Percentiles rank a stretch among this genome's conserved stretches.
Evolutionary conservation across 2,329 filamentous ascomycete species (phyloP).

Genomic region (Verticillium klebahnii): DNA sequence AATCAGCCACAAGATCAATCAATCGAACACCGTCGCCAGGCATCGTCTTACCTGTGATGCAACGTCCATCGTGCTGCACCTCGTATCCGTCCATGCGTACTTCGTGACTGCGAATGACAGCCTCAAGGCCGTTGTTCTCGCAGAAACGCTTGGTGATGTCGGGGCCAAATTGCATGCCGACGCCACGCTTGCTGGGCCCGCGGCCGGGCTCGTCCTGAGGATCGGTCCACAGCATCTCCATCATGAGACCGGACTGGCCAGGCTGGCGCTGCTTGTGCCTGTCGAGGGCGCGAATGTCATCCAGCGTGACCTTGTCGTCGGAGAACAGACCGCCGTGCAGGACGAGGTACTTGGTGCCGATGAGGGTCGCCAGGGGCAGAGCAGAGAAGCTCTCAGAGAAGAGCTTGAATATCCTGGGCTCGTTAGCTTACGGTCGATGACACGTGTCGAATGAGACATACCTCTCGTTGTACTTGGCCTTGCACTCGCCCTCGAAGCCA

Average conservation of each 20-base stretch:
- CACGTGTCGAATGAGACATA: constrained; percentile 16
- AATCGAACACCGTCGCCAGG: not conserved
- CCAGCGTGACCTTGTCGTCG: constrained; percentile 84
- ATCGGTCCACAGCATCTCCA: constrained; percentile 99
- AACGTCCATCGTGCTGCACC: constrained; percentile 90
- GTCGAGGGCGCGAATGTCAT: constrained; percentile 91
- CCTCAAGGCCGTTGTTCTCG: constrained; percentile 89
- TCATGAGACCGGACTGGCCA: constrained; percentile 93
- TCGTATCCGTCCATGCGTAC: constrained; percentile 99
- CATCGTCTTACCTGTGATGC: constrained; percentile 71
- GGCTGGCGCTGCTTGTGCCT: constrained; percentile 88
- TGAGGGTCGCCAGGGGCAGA: constrained; percentile 83
- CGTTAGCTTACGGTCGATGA: constrained; percentile 3
- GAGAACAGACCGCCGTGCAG: constrained; percentile 95
- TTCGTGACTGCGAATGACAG: constrained; percentile 95
- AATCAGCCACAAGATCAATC: constrained; percentile 18
- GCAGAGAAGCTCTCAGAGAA: constrained; percentile 98
- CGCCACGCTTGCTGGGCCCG: constrained; percentile 92
- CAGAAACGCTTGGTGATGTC: constrained; percentile 97
- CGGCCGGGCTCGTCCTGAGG: constrained; percentile 82
- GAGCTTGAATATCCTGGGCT: constrained; percentile 74
- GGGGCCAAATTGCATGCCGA: constrained; percentile 93
- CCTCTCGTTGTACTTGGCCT: constrained; percentile 93
- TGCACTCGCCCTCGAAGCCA: constrained; percentile 97
- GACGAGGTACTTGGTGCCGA: constrained; percentile 86